phyloP scores from a whole-genome alignment of 768 basidiomycete genomes.

The Brasilioporus rufonigricans region DNA sequence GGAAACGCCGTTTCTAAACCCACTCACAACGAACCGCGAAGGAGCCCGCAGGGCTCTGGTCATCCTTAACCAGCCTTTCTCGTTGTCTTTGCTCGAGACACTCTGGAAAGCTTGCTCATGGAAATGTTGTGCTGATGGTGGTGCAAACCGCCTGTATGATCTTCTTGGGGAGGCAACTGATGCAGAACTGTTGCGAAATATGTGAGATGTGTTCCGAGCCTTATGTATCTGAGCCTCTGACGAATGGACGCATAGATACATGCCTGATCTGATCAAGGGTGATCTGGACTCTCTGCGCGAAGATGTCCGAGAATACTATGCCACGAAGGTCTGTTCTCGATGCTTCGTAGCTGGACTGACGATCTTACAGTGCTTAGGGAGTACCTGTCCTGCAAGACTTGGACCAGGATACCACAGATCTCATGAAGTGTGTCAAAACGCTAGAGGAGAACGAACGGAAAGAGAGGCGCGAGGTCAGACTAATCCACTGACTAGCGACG shows the following conservation, averaged over 20 bases:
- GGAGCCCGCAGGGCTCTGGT: conserved; percentile 55
- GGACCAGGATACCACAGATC: conserved; percentile 85
- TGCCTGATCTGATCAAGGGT: conserved; percentile 88
- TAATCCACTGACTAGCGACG: neutral
- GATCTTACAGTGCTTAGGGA: conserved; percentile 43
- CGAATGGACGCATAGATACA: conserved; percentile 43
- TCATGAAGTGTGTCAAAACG: conserved; percentile 85
- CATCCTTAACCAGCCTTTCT: conserved; percentile 90
- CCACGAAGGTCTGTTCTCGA: conserved; percentile 43
- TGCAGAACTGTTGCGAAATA: conserved; percentile 6
- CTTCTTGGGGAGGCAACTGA: conserved; percentile 20
- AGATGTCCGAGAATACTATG: conserved; percentile 74
- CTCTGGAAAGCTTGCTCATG: conserved; percentile 55
- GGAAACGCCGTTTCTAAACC: conserved; percentile 26
- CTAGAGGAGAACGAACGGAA: conserved; percentile 56
- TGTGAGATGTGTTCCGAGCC: conserved; percentile 10
- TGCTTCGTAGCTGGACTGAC: neutral
- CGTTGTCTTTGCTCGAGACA: conserved; percentile 52
- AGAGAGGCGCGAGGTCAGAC: conserved; percentile 38
- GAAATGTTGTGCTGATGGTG: conserved; percentile 82
- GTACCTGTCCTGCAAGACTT: conserved; percentile 65
- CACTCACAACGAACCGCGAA: conserved; percentile 2
- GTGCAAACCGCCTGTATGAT: conserved; percentile 83
- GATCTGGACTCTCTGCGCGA: conserved; percentile 86
- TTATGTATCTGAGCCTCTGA: neutral